Evolutionary conservation across 306 rosid genomes (phyloP), one percentile per base, ranked within the genome.

Genomic region (Pyrus betulifolia): DNA sequence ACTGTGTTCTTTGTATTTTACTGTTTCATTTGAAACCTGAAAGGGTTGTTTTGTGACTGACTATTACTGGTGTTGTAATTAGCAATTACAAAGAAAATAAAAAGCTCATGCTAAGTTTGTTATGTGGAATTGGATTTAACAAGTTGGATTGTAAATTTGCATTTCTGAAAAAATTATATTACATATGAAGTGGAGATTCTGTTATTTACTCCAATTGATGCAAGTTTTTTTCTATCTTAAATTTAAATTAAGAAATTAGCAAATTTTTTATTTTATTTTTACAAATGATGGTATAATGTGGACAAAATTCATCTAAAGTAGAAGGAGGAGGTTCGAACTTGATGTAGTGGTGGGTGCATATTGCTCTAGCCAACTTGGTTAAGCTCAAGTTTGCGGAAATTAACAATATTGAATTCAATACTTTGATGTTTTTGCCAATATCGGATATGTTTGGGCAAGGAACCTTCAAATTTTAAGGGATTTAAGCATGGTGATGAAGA

Each of bases 1-100:
- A 35, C 28, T 59, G 61, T 79, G 64, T 72, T 33, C 77, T 51
- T 72, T 40, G 59, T 67, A 49, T 67, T 72, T 72, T 67, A 76
- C 49, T 74, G 73, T 69, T 69, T 69, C 76, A 66, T 71, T 77
- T 49, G 76, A 69, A 54, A 66, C 61, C 70, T 49, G 76, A 64
- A 54, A 22, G 19, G 78, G 33, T 86, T 27, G 68, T 72, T 15
- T 54, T 70, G 81, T 79, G 40, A 75, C 75, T 18, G 69, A 74
- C 58, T 68, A 30, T 51, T 51, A 51, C 55, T 15, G 55, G 55
- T 51, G 67, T 21, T 83, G 78, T 79, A 83, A 78, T 69, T 61
- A 72, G 35, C 23, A 60, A 64, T 64, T 31, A 31, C 45, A 62
- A 42, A 57, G 57, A 75, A 77, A 77, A 80, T 84, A 77, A 70